Base-by-base conservation (phyloP, 768 basidiomycete genomes). In the Leccinum rimulosum region DNA sequence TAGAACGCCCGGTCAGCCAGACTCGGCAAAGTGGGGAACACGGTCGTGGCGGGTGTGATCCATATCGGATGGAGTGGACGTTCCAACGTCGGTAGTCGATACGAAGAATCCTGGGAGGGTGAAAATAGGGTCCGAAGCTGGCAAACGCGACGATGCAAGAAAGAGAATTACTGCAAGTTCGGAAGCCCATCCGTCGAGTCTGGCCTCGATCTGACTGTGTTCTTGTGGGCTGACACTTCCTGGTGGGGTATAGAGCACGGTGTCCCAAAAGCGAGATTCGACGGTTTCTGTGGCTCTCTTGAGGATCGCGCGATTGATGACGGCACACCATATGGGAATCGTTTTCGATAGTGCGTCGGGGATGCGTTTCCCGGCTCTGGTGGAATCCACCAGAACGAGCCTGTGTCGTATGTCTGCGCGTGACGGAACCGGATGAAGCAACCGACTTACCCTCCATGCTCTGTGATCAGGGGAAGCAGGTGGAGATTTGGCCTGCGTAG, bases 341-440 rank as follows among this genome's bases (percentile, higher is more conserved):
- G 95, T 96, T 61, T 96, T 98, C 2, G 91, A 91, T 2, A 98
- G 79, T 0, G 95, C 93, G 63, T 98, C 96, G 1, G 96, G 96
- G 51, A 96, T 87, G 14, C 93, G 85, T 75, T 98, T 98, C 9
- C 96, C 96, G 25, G 92, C 80, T 25, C 96, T 79, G 0, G 96
- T 97, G 0, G 95, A 97, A 68, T 98, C 96, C 9, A 97, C 93
- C 1, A 98, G 75, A 40, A 97, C 76, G 35, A 95, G 72, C 0
- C 94, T 95, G 56, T 11, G 11, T 12, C 33, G 33, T 35, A 6
- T 45, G 43, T 45, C 19, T 45, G 11, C 11, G 43, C 5, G 19
- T 12, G 43, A 22, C 10, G 5, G 43, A 19, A n/a, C 43, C 10
- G 19, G 19, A 45, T 45, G 43, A 22, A 48, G 49, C 17, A 12